phyloP scores from a whole-genome alignment of 768 basidiomycete genomes.

The Russula ochroleuca region DNA sequence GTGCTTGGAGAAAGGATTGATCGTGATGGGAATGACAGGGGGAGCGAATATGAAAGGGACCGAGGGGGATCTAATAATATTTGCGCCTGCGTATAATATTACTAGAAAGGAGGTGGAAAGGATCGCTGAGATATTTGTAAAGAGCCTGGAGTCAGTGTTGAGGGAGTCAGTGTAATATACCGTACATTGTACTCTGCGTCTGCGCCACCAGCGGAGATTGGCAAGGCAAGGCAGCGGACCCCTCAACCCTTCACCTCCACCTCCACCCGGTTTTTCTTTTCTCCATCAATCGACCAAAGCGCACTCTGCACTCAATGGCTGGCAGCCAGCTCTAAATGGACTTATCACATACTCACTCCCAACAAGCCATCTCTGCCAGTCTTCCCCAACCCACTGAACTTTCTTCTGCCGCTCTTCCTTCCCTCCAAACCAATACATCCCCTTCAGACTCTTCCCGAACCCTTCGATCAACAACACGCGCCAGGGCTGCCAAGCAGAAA shows the following conservation, averaged over 20 bases:
- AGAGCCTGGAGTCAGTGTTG: conserved; percentile 62
- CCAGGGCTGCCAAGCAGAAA: conserved; percentile 31
- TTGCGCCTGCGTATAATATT: conserved; percentile 79
- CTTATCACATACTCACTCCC: conserved; percentile 68
- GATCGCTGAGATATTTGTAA: conserved; percentile 64
- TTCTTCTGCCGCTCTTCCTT: conserved; percentile 41
- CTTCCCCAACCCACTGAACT: conserved; percentile 38
- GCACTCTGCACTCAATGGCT: conserved; percentile 61
- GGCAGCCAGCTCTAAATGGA: conserved; percentile 88
- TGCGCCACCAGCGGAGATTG: conserved; percentile 23
- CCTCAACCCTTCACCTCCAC: conserved; percentile 15
- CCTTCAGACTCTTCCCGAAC: conserved; percentile 49
- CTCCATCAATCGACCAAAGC: conserved; percentile 2
- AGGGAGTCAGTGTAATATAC: conserved; percentile 9
- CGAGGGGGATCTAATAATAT: conserved; percentile 66
- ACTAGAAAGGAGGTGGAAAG: conserved; percentile 62
- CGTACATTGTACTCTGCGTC: no score
- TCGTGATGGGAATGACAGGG: conserved; percentile 72
- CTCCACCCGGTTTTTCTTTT: not conserved
- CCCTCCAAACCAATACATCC: conserved; percentile 35
- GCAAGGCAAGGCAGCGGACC: conserved; percentile 8
- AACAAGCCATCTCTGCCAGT: conserved; percentile 55
- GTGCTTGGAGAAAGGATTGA: conserved; percentile 59
- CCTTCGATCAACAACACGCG: conserved; percentile 60
- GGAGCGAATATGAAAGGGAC: conserved; percentile 65